A percentile compares a stretch with the other conserved stretches of the same genome.
Conservation (phyloP, 129 eudicot species). For the Artemisia argyi region DNA sequence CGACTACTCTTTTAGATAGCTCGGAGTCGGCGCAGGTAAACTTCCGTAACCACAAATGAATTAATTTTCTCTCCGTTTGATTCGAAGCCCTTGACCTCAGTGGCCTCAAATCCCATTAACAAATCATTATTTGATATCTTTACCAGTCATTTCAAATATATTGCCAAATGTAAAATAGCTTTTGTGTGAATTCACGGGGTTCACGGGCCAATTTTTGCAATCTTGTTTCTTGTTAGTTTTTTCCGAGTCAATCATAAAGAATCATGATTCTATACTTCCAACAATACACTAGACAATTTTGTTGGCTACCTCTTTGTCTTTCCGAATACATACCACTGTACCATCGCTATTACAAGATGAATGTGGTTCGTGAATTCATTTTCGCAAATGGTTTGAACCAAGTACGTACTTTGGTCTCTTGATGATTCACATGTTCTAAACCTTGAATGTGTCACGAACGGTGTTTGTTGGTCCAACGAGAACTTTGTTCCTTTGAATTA, state of each 20-base stretch:
- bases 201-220: constrained; percentile 23
- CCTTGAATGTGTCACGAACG: no score
- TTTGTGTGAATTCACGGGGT: constrained; percentile 14
- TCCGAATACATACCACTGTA: not conserved
- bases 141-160: not conserved
- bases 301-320: not conserved
- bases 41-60: no score
- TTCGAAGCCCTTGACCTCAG: no score
- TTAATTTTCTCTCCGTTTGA: no score
- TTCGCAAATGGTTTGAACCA: not conserved
- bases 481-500: no score
- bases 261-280: constrained; percentile 28
- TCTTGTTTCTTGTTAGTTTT: constrained; percentile 10
- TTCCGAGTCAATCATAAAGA: constrained; percentile 17
- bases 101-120: no score
- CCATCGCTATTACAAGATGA: not conserved
- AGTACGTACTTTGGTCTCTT: not conserved
- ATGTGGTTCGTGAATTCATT: not conserved
- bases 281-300: constrained; percentile 20
- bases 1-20: no score
- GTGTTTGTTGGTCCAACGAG: no score
- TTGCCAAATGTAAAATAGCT: constrained; percentile 12
- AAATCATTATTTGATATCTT: no score
- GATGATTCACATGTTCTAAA: no score
- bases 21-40: no score